A percentile compares a stretch with the other conserved stretches of the same genome.
These are phyloP conservation scores for Medicago lupulina DNA, from an alignment of 306 rosid species.

Conservation along the genomic window DNA sequence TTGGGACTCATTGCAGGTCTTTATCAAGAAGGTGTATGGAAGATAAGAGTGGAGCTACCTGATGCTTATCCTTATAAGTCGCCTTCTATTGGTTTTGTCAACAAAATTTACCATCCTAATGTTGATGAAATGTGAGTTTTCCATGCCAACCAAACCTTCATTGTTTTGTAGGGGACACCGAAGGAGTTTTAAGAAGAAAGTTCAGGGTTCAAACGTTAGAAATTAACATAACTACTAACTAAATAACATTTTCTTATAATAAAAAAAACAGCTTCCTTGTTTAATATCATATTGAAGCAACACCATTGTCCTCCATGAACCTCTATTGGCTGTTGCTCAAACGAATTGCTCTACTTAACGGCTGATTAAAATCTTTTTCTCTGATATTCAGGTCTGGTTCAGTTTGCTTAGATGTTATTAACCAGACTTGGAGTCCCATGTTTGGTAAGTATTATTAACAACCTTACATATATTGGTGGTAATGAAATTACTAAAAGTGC, in stretches of 20 bases:
- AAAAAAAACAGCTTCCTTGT: background rate
- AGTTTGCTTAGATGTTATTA: slow-evolving; percentile 92
- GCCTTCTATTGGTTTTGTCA: slow-evolving; percentile 85
- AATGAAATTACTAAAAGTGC: background rate
- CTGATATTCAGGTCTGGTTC: slow-evolving; percentile 80
- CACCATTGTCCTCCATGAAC: slow-evolving; percentile 13
- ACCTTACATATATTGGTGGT: background rate
- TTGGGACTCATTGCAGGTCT: slow-evolving; percentile 62
- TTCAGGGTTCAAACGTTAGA: background rate
- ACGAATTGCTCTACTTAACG: slow-evolving; percentile 20
- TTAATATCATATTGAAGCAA: slow-evolving; percentile 30
- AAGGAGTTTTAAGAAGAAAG: background rate
- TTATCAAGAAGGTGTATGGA: slow-evolving; percentile 87
- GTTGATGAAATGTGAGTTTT: slow-evolving; percentile 88
- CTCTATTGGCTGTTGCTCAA: slow-evolving; percentile 23
- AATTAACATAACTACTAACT: background rate
- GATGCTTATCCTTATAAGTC: slow-evolving; percentile 94
- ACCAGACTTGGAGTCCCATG: slow-evolving; percentile 97
- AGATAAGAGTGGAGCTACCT: slow-evolving; percentile 81
- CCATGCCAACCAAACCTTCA: slow-evolving; percentile 10
- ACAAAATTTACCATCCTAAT: slow-evolving; percentile 94
- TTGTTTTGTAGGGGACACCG: slow-evolving; percentile 12
- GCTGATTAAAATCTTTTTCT: slow-evolving; percentile 41
- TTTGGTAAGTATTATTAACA: slow-evolving; percentile 62
- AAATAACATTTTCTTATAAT: background rate